Evolutionary conservation across 805 yeast species (phyloP).

Genomic region (Candida wancherniae): DNA sequence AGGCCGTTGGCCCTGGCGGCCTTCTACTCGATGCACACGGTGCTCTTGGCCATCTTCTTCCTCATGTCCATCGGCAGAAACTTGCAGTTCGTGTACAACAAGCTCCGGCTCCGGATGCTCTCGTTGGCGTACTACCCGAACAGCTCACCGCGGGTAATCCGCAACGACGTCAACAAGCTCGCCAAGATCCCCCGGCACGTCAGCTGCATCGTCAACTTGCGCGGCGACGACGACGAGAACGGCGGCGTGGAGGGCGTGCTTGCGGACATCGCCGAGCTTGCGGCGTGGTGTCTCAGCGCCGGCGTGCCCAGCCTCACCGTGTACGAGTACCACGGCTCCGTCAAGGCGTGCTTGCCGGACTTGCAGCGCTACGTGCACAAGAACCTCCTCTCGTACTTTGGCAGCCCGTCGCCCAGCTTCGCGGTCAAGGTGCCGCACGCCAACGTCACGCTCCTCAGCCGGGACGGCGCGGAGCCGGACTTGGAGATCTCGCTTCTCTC

Average conservation of each 20-base stretch:
- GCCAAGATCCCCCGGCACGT: slow-evolving; percentile 73
- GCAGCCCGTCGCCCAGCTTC: slow-evolving; percentile 63
- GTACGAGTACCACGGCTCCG: slow-evolving; percentile 73
- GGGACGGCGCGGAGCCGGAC: slow-evolving; percentile 32
- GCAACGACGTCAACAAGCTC: slow-evolving; percentile 72
- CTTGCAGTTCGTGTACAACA: slow-evolving; percentile 47
- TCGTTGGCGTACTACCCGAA: slow-evolving; percentile 59
- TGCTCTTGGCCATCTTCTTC: slow-evolving; percentile 47
- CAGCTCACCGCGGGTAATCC: slow-evolving; percentile 77
- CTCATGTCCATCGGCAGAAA: slow-evolving; percentile 53
- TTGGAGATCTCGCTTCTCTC: slow-evolving; percentile 66
- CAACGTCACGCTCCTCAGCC: slow-evolving; percentile 33
- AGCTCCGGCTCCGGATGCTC: slow-evolving; percentile 50
- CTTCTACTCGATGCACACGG: slow-evolving; percentile 11
- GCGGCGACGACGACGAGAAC: slow-evolving; percentile 76
- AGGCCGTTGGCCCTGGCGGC: slow-evolving; percentile 1
- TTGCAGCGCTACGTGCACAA: slow-evolving; percentile 52
- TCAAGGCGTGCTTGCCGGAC: slow-evolving; percentile 39
- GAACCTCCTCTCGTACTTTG: slow-evolving; percentile 68
- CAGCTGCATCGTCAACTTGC: slow-evolving; percentile 69
- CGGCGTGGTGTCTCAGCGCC: slow-evolving; percentile 87
- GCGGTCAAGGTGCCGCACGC: slow-evolving; percentile 64
- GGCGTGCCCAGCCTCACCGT: slow-evolving; percentile 69
- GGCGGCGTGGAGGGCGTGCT: slow-evolving; percentile 84
- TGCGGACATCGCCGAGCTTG: slow-evolving; percentile 69